Evolutionary conservation across 2,329 filamentous ascomycete species (phyloP).

Genomic region (Parasarocladium wereldwijsianum): DNA sequence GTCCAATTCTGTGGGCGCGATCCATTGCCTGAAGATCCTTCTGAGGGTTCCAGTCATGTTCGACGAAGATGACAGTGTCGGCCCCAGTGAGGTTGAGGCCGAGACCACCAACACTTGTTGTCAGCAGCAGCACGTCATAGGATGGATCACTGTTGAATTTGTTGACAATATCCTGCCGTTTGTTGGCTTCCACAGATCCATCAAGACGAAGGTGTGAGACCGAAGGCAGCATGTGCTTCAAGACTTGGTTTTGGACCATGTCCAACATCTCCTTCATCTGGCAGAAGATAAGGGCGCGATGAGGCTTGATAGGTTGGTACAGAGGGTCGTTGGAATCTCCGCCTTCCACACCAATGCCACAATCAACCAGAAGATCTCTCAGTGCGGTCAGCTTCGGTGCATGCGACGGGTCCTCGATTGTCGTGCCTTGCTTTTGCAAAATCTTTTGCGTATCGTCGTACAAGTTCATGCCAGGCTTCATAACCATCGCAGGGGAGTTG

Average conservation of each 20-base stretch:
- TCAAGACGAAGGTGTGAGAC: constrained; percentile 93
- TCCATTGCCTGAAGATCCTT: constrained; percentile 99
- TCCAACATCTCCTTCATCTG: constrained; percentile 99
- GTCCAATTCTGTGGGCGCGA: constrained; percentile 90
- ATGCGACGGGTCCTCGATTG: constrained; percentile 70
- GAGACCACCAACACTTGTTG: constrained; percentile 86
- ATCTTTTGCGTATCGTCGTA: constrained; percentile 79
- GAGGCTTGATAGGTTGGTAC: constrained; percentile 79
- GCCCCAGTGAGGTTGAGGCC: constrained; percentile 92
- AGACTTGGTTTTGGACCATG: constrained; percentile 90
- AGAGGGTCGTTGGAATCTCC: constrained; percentile 43
- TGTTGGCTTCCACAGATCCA: constrained; percentile 80
- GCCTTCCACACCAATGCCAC: constrained; percentile 75
- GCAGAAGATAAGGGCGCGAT: constrained; percentile 92
- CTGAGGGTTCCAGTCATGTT: constrained; percentile 99
- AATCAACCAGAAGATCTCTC: constrained; percentile 90
- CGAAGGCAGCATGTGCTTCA: constrained; percentile 79
- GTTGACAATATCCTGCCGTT: constrained; percentile 95
- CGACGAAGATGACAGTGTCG: constrained; percentile 97
- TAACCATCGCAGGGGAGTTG: constrained; percentile 90
- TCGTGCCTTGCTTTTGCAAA: constrained; percentile 64
- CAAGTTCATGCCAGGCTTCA: constrained; percentile 84
- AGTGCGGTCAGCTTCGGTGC: constrained; percentile 87
- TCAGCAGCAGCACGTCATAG: constrained; percentile 86
- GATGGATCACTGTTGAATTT: constrained; percentile 96